Conservation (phyloP, 805 yeast genomes). For the Candida pini region DNA sequence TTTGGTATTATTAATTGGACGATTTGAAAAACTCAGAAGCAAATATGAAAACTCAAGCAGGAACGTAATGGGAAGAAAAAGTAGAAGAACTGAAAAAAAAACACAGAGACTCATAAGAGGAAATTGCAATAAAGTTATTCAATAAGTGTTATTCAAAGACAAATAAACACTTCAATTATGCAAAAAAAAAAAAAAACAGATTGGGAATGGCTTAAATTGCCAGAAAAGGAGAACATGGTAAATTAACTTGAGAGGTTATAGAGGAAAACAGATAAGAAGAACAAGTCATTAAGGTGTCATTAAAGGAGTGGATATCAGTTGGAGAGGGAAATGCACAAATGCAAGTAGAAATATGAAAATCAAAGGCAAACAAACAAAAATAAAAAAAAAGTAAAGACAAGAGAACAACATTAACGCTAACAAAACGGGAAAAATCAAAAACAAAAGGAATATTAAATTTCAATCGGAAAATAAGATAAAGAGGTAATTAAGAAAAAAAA, state of each 20-base stretch:
- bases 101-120: too few relatives aligned
- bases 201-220: background rate
- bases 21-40: too few relatives aligned
- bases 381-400: too few relatives aligned
- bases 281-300: slow-evolving; percentile 8
- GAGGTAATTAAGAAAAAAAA: slow-evolving; percentile 1
- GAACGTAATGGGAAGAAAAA: too few relatives aligned
- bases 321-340: slow-evolving; percentile 2
- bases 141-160: too few relatives aligned
- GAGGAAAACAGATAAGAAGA: slow-evolving; percentile 1
- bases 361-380: slow-evolving; percentile 1
- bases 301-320: slow-evolving; percentile 14
- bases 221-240: background rate
- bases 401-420: too few relatives aligned
- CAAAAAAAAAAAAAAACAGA: background rate
- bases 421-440: too few relatives aligned
- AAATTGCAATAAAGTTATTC: too few relatives aligned
- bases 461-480: slow-evolving; percentile 1
- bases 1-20: too few relatives aligned
- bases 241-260: background rate
- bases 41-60: too few relatives aligned
- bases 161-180: too few relatives aligned
- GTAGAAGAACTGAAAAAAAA: too few relatives aligned
- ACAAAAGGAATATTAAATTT: background rate
- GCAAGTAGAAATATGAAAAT: slow-evolving; percentile 1